Conservation (phyloP, 176 grass and related monocot genomes). For the Phoenix roebelenii region DNA sequence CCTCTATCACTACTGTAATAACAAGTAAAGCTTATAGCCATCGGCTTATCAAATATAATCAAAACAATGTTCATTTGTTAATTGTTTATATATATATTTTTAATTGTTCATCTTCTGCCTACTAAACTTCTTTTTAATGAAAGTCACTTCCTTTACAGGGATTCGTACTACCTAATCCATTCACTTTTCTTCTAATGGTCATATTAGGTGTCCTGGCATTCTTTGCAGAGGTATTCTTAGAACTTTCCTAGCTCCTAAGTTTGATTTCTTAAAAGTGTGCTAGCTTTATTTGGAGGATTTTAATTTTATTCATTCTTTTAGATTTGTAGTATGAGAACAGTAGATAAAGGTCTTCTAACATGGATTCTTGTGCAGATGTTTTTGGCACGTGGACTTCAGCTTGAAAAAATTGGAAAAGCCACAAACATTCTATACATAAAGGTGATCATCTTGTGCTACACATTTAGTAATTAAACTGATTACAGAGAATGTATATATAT, state of each 20-base stretch:
- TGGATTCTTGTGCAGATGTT: constrained; percentile 8
- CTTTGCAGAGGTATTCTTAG: constrained; percentile 5
- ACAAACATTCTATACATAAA: constrained; percentile 21
- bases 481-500: too few species aligned
- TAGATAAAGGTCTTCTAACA: neutral
- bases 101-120: too few species aligned
- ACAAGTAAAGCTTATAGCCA: too few species aligned
- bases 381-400: constrained; percentile 17
- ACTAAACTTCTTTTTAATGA: too few species aligned
- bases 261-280: too few species aligned
- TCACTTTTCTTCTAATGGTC: constrained; percentile 2
- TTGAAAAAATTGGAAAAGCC: constrained; percentile 11
- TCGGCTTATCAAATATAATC: too few species aligned
- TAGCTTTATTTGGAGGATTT: too few species aligned
- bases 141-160: neutral
- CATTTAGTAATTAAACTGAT: too few species aligned
- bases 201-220: neutral
- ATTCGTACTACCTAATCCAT: neutral
- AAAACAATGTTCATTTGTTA: too few species aligned
- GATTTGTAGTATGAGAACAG: neutral
- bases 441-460: neutral
- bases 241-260: neutral
- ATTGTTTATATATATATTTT: too few species aligned
- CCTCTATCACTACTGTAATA: too few species aligned
- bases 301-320: neutral